These are phyloP conservation scores for Blepharisma japonicum DNA, from an alignment of 73 alveolate species.

Conservation along the genomic window DNA sequence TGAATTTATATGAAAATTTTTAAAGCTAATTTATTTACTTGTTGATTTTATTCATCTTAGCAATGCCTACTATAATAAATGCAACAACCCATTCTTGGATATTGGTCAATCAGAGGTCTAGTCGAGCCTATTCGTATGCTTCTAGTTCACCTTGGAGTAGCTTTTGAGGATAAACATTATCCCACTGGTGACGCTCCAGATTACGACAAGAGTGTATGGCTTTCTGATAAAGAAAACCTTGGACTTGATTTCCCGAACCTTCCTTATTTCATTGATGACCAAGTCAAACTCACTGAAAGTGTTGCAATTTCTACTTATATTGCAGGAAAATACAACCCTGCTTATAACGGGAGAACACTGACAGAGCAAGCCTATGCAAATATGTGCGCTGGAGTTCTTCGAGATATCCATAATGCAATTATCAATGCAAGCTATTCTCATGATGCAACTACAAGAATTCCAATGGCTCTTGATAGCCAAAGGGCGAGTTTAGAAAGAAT, in stretches of 20 bases:
- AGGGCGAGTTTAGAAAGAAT: slow-evolving; percentile 1
- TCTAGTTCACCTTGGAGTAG: slow-evolving; percentile 37
- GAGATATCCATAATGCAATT: background rate
- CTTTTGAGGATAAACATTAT: slow-evolving; percentile 31
- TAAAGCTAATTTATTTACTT: too few relatives aligned
- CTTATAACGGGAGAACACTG: slow-evolving; percentile 32
- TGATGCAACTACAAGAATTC: slow-evolving; percentile 26
- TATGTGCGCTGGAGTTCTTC: slow-evolving; percentile 30
- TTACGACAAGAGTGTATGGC: slow-evolving; percentile 8
- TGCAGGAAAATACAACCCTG: slow-evolving; percentile 39
- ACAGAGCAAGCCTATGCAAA: slow-evolving; percentile 31
- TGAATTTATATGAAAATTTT: too few relatives aligned
- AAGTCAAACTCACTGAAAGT: slow-evolving; percentile 35
- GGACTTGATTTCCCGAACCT: slow-evolving; percentile 32
- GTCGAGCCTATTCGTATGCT: slow-evolving; percentile 37
- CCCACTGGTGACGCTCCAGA: slow-evolving; percentile 38
- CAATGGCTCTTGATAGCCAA: background rate
- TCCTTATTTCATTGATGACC: slow-evolving; percentile 46
- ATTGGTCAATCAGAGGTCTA: slow-evolving; percentile 53
- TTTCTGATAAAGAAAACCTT: slow-evolving; percentile 25
- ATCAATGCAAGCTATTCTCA: background rate
- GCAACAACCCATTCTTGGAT: slow-evolving; percentile 36
- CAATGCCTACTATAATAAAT: too few relatives aligned
- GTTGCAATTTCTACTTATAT: slow-evolving; percentile 37
- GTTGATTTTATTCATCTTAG: too few relatives aligned